phyloP scores from a whole-genome alignment of 148 eudicot genomes.

The Silene latifolia region DNA sequence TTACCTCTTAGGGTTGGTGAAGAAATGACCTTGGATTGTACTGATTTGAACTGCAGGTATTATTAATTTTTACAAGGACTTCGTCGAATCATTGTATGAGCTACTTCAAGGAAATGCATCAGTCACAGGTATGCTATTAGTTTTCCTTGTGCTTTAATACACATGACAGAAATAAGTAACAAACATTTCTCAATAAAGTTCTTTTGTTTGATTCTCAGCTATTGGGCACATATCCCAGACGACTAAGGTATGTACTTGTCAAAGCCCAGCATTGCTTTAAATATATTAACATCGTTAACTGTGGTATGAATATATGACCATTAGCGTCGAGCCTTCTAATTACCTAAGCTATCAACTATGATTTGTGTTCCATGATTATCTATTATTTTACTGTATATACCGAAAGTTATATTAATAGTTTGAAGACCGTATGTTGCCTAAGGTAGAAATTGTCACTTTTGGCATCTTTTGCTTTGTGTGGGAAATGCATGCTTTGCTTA shows the following conservation, averaged over 20 bases:
- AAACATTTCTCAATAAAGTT: slow-evolving; percentile 21
- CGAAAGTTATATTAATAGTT: background rate
- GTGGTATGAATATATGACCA: background rate
- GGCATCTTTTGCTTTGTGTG: background rate
- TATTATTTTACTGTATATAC: background rate
- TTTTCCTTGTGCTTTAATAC: slow-evolving; percentile 12
- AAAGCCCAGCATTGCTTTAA: background rate
- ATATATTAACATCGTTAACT: background rate
- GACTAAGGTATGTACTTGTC: slow-evolving; percentile 50
- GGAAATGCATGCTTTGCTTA: background rate
- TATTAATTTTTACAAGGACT: slow-evolving; percentile 63
- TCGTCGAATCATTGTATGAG: slow-evolving; percentile 76
- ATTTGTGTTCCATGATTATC: background rate
- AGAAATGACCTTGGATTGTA: slow-evolving; percentile 13
- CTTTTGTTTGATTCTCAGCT: slow-evolving; percentile 53
- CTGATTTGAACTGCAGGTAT: slow-evolving; percentile 43
- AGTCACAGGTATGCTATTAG: slow-evolving; percentile 60
- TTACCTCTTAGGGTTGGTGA: background rate
- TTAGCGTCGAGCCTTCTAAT: background rate
- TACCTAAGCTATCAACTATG: background rate
- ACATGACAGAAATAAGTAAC: background rate
- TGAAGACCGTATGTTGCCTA: background rate
- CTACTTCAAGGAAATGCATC: slow-evolving; percentile 72
- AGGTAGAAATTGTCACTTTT: background rate
- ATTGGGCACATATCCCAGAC: slow-evolving; percentile 75